A percentile compares a stretch with the other conserved stretches of the same genome.
Evolutionary conservation across 2,329 filamentous ascomycete species (phyloP).

Genomic region (Fusarium sp.): DNA sequence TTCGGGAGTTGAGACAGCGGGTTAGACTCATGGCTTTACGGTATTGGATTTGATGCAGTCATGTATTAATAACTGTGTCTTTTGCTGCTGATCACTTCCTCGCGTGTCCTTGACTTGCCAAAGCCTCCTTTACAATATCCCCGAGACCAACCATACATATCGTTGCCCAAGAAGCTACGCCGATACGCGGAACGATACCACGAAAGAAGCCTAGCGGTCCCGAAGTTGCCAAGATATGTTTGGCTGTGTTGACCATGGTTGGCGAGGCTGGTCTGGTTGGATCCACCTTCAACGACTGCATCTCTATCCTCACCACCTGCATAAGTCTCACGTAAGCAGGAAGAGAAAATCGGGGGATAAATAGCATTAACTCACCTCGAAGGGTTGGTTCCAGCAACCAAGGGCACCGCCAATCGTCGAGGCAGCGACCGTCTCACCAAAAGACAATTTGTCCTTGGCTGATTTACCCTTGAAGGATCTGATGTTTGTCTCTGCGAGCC

Average conservation of each 20-base stretch:
- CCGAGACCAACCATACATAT: neutral
- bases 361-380: neutral
- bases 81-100: too few species aligned
- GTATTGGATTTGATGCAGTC: too few species aligned
- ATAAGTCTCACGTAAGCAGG: neutral
- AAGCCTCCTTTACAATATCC: neutral
- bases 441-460: neutral
- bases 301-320: conserved; percentile 17
- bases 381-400: neutral
- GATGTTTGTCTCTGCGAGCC: conserved; percentile 12
- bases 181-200: neutral
- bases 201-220: neutral
- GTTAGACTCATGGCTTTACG: too few species aligned
- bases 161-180: neutral
- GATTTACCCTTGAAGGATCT: neutral
- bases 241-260: neutral
- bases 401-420: conserved; percentile 4
- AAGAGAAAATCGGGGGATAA: neutral
- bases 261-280: conserved; percentile 2
- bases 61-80: too few species aligned
- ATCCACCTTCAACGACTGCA: conserved; percentile 22
- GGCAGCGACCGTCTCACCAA: conserved; percentile 9
- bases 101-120: neutral
- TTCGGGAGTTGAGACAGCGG: neutral
- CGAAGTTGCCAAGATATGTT: neutral